A percentile compares a stretch with the other conserved stretches of the same genome.
These are phyloP conservation scores for barrel medic (Medicago truncatula) DNA, from an alignment of 306 rosid species.

Conservation along the genomic window DNA sequence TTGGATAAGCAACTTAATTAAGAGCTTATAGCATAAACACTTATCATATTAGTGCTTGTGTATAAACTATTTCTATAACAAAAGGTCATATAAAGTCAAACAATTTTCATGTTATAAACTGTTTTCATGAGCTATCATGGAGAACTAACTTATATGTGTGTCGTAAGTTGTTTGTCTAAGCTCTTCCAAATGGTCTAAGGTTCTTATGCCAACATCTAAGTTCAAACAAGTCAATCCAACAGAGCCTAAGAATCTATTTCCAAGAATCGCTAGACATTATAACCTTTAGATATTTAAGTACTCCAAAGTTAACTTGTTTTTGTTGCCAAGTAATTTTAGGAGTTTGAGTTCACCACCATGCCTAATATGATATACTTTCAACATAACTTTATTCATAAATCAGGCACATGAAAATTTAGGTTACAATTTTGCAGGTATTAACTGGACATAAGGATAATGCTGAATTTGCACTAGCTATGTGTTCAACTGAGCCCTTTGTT, in stretches of 20 bases:
- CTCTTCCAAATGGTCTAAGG: no score
- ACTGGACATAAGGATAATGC: conserved; percentile 97
- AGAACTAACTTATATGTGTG: no score
- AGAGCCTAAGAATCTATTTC: not conserved
- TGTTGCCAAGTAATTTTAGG: conserved; percentile 12
- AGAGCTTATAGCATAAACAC: no score
- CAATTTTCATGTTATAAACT: no score
- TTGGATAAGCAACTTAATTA: no score
- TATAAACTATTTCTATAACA: no score
- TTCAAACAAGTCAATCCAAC: no score
- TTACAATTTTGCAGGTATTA: conserved; percentile 67
- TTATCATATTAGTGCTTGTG: no score
- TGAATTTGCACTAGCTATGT: conserved; percentile 96
- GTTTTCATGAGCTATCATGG: no score
- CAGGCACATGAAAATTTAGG: conserved; percentile 28
- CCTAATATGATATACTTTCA: not conserved
- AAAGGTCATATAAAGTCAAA: no score
- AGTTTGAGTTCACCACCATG: conserved; percentile 24
- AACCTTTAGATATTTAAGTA: not conserved
- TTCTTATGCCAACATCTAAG: no score
- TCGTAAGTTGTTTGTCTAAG: no score
- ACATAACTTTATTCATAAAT: not conserved
- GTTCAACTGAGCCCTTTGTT: conserved; percentile 91
- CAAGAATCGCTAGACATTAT: not conserved
- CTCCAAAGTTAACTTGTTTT: conserved; percentile 16